Percentiles rank a stretch among this genome's conserved stretches.
phyloP scores from a whole-genome alignment of 2,329 filamentous ascomycete species.

The Curvularia lunata region DNA sequence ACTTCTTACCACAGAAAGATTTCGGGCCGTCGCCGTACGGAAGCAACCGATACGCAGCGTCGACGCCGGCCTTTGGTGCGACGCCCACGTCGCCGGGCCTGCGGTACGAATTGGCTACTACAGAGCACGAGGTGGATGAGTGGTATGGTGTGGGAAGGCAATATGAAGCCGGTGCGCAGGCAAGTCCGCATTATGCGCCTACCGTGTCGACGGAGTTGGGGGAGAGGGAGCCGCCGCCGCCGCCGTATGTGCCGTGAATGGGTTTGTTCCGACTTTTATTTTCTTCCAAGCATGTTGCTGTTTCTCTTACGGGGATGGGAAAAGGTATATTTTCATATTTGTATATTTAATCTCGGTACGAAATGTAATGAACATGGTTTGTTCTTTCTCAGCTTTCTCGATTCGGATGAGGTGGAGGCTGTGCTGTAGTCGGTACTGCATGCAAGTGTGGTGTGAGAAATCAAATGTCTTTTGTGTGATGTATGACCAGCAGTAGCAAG shows the following conservation, averaged over 20 bases:
- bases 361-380: background rate
- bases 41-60: slow-evolving; percentile 38
- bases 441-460: background rate
- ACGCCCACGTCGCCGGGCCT: slow-evolving; percentile 28
- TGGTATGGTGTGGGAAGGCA: slow-evolving; percentile 36
- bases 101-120: slow-evolving; percentile 22
- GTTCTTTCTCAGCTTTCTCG: background rate
- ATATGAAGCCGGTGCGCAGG: background rate
- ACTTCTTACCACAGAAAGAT: background rate
- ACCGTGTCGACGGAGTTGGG: slow-evolving; percentile 33
- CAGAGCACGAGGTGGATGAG: slow-evolving; percentile 22
- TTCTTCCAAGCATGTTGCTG: background rate
- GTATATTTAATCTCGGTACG: background rate
- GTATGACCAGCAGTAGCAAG: background rate
- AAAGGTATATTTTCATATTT: background rate
- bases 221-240: slow-evolving; percentile 27
- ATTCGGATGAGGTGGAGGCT: background rate
- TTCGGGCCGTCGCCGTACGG: slow-evolving; percentile 25
- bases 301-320: background rate
- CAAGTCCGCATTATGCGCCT: slow-evolving; percentile 18
- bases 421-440: background rate
- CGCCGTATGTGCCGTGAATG: slow-evolving; percentile 9
- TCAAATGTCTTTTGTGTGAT: background rate
- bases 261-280: background rate
- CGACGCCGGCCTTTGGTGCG: slow-evolving; percentile 36